Base-by-base conservation (phyloP, 2,329 filamentous ascomycete species). In the Phialophora tarda region DNA sequence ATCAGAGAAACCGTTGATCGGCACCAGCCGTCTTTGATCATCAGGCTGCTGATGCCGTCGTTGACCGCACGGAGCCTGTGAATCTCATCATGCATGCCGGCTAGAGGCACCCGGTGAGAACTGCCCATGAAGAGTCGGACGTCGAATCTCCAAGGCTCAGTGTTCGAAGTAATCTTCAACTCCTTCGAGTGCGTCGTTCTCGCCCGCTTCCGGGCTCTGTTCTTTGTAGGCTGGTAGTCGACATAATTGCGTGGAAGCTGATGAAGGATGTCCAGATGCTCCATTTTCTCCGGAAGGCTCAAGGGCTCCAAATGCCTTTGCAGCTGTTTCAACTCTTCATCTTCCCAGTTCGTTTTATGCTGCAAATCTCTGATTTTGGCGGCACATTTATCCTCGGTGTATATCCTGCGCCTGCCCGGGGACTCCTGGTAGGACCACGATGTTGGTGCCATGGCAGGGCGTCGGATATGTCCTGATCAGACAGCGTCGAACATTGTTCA, bases 51-150 rank as follows among this genome's bases (percentile, higher is more conserved):
- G n/a, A 57, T 57, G 28, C 32, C 32, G 28, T 57, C 28, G 28
- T 57, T 57, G 17, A 57, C 17, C 11, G n/a, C 54, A 24, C 54
- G 54, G 23, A 57, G 54, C 28, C n/a, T 41, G 28, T 32, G 17
- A 21, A 57, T 28, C 30, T 57, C 28, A 4, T 32, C 54, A 24
- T 24, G 55, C 30, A 58, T 58, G 21, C 38, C 38, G 10, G 32
- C 30, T 12, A 55, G 24, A 14, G 30, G 23, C 55, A 44, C 38
- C 21, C 21, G 23, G 21, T 26, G 32, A 24, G 55, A 58, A 30
- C 26, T 58, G 55, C 55, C 55, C 55, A 58, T 58, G 32, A 58
- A 58, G 30, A 38, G 21, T 5, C 55, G 17, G n/a, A 58, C 21
- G 28, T 58, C 55, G 28, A 58, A 58, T 30, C 32, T 38, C 55